Base-by-base conservation (phyloP, 129 eudicot species). In the Kitagawia praeruptora region DNA sequence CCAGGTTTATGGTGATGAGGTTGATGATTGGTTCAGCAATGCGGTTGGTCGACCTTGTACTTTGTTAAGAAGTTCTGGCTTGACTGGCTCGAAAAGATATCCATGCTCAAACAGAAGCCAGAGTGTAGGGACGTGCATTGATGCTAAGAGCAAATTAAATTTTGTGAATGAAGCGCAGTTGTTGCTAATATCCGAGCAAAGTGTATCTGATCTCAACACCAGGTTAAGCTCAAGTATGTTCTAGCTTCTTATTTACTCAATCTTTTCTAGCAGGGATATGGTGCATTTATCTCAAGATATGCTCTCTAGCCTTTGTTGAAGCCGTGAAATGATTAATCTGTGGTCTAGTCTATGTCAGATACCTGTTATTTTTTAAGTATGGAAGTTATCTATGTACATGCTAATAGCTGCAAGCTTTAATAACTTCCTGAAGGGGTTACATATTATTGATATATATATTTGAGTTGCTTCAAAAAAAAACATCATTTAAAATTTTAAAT, bases 151-250 rank as follows among this genome's bases (percentile, higher is more conserved):
- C 61, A 82, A 75, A 83, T 81, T 95, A 79, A 95, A 87, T 79
- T 95, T 92, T 45, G 98, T 95, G 38, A 95, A 95, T 71, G 97
- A 92, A 86, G 98, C 96, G 67, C 98, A 88, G 82, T 82, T 95
- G 81, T 84, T 95, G 87, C 80, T 95, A 80, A 64, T 95, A 83
- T 92, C 97, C 11, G 97, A 95, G 80, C 94, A 86, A 81, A 95
- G 98, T 58, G 85, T 95, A 78, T 82, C 87, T 18, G 96, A 95
- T 82, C 93, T 95, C 79, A 95, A 95, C 87, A 77, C 45, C 70
- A 88, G 91, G 79, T 82, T 95, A 79, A 85, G 81, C 66, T 85
- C 96, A 54, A 84, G 97, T 92, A 89, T 47, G 92, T 83, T 80
- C 16, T 54, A 71, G 66, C 25, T 28, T 75, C 77, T 75, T 46